These are phyloP conservation scores for Vararia minispora DNA, from an alignment of 768 basidiomycete species.

Conservation along the genomic window DNA sequence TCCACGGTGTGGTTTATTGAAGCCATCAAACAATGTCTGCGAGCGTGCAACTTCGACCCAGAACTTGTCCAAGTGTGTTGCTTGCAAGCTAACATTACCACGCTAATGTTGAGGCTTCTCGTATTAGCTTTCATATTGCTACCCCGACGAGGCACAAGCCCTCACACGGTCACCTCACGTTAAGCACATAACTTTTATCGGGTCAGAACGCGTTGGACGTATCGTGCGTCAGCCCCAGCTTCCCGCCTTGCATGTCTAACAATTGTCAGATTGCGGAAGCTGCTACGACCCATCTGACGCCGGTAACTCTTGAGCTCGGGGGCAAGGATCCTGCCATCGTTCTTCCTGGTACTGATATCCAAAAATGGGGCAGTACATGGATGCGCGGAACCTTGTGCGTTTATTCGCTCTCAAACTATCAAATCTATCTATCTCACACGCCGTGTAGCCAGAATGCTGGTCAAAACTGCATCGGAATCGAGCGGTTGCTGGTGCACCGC, in stretches of 20 bases:
- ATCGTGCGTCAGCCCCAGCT: slow-evolving; percentile 39
- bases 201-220: slow-evolving; percentile 68
- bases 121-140: slow-evolving; percentile 67
- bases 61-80: slow-evolving; percentile 72
- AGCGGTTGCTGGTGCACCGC: slow-evolving; percentile 79
- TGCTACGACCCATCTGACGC: slow-evolving; percentile 80
- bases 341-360: slow-evolving; percentile 73
- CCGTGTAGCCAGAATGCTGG: slow-evolving; percentile 72
- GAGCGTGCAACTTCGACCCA: slow-evolving; percentile 68
- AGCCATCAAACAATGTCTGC: slow-evolving; percentile 66
- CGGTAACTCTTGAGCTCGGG: slow-evolving; percentile 88
- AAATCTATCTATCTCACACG: not conserved
- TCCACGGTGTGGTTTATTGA: slow-evolving; percentile 76
- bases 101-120: not conserved
- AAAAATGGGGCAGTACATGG: slow-evolving; percentile 71
- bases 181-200: slow-evolving; percentile 93
- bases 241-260: slow-evolving; percentile 12
- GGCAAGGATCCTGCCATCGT: slow-evolving; percentile 93
- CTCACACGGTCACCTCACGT: slow-evolving; percentile 71
- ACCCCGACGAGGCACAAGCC: slow-evolving; percentile 75
- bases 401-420: not conserved
- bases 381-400: slow-evolving; percentile 89
- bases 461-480: slow-evolving; percentile 96
- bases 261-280: slow-evolving; percentile 58
- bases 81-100: not conserved